Evolutionary conservation across 768 basidiomycete species (phyloP).

Genomic region (Mycena latifolia): DNA sequence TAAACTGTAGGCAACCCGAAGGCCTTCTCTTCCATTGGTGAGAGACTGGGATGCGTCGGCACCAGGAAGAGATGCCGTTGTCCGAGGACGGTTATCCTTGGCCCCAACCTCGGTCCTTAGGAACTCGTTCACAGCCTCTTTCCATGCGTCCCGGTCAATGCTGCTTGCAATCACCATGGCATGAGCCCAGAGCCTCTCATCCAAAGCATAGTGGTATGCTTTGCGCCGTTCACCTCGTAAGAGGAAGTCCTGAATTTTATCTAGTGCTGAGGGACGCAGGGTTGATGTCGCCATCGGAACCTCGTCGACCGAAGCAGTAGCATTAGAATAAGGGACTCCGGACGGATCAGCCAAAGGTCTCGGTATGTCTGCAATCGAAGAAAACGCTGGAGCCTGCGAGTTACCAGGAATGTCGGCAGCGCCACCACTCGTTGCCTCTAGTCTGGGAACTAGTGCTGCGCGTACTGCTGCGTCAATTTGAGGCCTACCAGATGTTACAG

Average conservation of each 20-base stretch:
- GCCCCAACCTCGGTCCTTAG: slow-evolving; percentile 78
- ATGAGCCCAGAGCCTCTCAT: slow-evolving; percentile 94
- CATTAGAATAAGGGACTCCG: slow-evolving; percentile 38
- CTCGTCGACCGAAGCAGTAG: slow-evolving; percentile 53
- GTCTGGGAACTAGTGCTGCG: slow-evolving; percentile 73
- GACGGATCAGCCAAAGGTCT: slow-evolving; percentile 38
- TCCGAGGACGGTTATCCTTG: slow-evolving; percentile 43
- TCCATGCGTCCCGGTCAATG: slow-evolving; percentile 94
- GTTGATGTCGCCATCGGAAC: slow-evolving; percentile 68
- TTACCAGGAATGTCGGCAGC: slow-evolving; percentile 27
- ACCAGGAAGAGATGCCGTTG: slow-evolving; percentile 27
- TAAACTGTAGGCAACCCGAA: slow-evolving; percentile 86
- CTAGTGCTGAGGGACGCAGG: slow-evolving; percentile 73
- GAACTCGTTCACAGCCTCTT: slow-evolving; percentile 90
- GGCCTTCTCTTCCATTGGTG: slow-evolving; percentile 74
- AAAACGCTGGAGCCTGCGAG: slow-evolving; percentile 41
- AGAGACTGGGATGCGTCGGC: slow-evolving; percentile 37
- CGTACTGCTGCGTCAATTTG: slow-evolving; percentile 83
- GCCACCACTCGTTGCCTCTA: slow-evolving; percentile 48
- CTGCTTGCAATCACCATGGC: slow-evolving; percentile 95
- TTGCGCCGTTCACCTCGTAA: slow-evolving; percentile 86
- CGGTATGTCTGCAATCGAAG: slow-evolving; percentile 48
- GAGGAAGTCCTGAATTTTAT: slow-evolving; percentile 84
- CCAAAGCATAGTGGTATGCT: slow-evolving; percentile 90
- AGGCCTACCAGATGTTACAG: slow-evolving; percentile 49